phyloP scores from a whole-genome alignment of 352 stramenopile species.

The Pythium grandisporangium region DNA sequence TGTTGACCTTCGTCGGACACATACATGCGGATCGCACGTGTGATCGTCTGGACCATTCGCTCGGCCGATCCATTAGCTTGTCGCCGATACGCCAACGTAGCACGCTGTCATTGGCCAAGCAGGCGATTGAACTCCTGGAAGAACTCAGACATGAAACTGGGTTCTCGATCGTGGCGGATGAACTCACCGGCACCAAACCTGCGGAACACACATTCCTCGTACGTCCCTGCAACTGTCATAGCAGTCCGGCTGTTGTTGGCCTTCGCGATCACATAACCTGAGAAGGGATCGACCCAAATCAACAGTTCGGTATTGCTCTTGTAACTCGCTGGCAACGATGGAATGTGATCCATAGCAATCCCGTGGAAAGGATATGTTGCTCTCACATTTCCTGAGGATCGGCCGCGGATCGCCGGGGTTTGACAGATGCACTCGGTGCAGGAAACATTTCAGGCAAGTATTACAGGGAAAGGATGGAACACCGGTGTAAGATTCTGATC shows the following conservation, averaged over 20 bases:
- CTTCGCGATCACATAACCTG: neutral
- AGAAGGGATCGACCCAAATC: neutral
- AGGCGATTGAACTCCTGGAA: constrained; percentile 11
- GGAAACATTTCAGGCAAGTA: no score
- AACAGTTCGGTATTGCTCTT: constrained; percentile 1
- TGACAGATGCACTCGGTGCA: no score
- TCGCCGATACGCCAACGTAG: constrained; percentile 9
- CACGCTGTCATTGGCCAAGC: constrained; percentile 3
- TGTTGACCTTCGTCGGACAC: constrained; percentile 6
- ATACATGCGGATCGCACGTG: constrained; percentile 9
- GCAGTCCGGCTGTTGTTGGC: neutral
- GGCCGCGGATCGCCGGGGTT: neutral
- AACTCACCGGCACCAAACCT: constrained; percentile 6
- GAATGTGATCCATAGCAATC: constrained; percentile 1
- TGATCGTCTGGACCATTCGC: constrained; percentile 12
- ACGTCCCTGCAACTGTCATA: neutral
- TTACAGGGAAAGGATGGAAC: no score
- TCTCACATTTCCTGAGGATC: neutral
- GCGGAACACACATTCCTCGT: constrained; percentile 2
- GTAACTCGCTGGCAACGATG: neutral
- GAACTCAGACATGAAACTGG: constrained; percentile 6
- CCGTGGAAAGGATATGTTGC: constrained; percentile 1
- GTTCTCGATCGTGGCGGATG: constrained; percentile 12
- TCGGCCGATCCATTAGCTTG: constrained; percentile 11
- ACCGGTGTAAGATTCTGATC: no score